Conservation (phyloP, 345 rosid genomes). For the Anastatica hierochuntica region DNA sequence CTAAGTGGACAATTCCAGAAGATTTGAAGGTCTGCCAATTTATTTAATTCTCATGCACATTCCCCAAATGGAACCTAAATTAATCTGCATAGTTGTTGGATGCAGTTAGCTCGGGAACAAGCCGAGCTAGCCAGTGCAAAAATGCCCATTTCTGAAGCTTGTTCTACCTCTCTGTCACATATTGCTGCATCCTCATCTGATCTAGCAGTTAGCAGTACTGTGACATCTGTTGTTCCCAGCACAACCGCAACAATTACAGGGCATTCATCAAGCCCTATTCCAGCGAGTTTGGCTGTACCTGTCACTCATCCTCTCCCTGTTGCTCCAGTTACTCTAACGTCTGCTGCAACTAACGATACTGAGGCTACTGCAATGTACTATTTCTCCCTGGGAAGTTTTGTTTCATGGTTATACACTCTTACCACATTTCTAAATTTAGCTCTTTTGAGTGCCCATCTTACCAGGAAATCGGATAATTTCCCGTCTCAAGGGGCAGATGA, state of each 20-base stretch:
- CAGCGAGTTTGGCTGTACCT: slow-evolving; percentile 44
- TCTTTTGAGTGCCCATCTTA: slow-evolving; percentile 15
- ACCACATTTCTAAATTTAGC: neutral
- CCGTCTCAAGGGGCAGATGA: slow-evolving; percentile 34
- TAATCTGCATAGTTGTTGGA: slow-evolving; percentile 21
- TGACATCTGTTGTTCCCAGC: slow-evolving; percentile 37
- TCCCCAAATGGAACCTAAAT: neutral
- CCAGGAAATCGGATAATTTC: slow-evolving; percentile 33
- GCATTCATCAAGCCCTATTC: slow-evolving; percentile 52
- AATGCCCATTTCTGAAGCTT: slow-evolving; percentile 33
- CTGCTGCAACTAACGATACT: slow-evolving; percentile 31
- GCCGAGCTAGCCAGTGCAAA: slow-evolving; percentile 48
- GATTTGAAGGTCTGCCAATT: slow-evolving; percentile 63
- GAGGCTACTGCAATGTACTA: slow-evolving; percentile 42
- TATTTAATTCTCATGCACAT: slow-evolving; percentile 17
- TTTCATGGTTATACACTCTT: slow-evolving; percentile 1
- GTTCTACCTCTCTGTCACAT: slow-evolving; percentile 35
- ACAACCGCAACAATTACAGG: slow-evolving; percentile 27
- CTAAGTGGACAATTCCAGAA: slow-evolving; percentile 95
- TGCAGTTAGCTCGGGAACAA: slow-evolving; percentile 94
- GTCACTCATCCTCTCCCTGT: slow-evolving; percentile 34
- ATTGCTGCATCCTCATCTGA: slow-evolving; percentile 34
- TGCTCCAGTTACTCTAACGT: slow-evolving; percentile 30
- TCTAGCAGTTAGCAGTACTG: slow-evolving; percentile 30
- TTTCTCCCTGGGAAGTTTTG: slow-evolving; percentile 9